A percentile compares a stretch with the other conserved stretches of the same genome.
These are phyloP conservation scores for Kwoniella botswanensis DNA, from an alignment of 768 basidiomycete genomes.

Conservation along the genomic window DNA sequence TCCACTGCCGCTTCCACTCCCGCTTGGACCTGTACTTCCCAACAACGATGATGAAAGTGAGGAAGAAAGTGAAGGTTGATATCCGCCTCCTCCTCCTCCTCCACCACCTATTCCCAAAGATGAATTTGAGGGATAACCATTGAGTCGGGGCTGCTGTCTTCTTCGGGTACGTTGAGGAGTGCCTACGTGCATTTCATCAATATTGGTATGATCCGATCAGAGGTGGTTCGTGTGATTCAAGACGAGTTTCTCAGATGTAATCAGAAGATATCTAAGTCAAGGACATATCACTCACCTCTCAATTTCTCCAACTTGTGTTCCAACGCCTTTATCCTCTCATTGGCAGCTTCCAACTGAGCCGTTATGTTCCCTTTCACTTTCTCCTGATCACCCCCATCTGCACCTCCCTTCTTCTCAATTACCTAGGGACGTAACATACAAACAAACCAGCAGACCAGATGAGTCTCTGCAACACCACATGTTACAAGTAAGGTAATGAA, in stretches of 20 bases:
- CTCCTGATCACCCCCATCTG: conserved; percentile 63
- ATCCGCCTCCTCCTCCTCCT: not conserved
- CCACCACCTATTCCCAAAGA: conserved; percentile 31
- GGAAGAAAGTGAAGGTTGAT: conserved; percentile 32
- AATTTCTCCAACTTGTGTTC: conserved; percentile 65
- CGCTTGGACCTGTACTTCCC: not conserved
- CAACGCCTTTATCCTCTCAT: conserved; percentile 72
- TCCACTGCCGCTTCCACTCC: conserved; percentile 9
- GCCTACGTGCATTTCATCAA: conserved; percentile 6
- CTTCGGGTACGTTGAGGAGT: conserved; percentile 39
- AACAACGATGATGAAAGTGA: conserved; percentile 32
- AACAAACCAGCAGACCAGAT: too few relatives aligned
- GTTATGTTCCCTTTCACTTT: conserved; percentile 51
- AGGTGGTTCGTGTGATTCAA: too few relatives aligned
- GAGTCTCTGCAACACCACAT: not conserved
- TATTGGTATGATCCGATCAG: too few relatives aligned
- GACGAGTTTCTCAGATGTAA: too few relatives aligned
- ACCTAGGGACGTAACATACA: conserved; percentile 27
- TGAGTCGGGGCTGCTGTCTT: conserved; percentile 40
- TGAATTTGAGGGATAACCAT: conserved; percentile 43
- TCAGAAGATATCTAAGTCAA: not conserved
- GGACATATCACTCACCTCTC: conserved; percentile 32
- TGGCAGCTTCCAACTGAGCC: conserved; percentile 71
- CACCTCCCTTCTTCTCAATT: conserved; percentile 43
- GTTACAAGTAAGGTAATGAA: conserved; percentile 37